Evolutionary conservation across 768 basidiomycete species (phyloP), one percentile per base, ranked within the genome.

Genomic region (Suillus tomentosus): DNA sequence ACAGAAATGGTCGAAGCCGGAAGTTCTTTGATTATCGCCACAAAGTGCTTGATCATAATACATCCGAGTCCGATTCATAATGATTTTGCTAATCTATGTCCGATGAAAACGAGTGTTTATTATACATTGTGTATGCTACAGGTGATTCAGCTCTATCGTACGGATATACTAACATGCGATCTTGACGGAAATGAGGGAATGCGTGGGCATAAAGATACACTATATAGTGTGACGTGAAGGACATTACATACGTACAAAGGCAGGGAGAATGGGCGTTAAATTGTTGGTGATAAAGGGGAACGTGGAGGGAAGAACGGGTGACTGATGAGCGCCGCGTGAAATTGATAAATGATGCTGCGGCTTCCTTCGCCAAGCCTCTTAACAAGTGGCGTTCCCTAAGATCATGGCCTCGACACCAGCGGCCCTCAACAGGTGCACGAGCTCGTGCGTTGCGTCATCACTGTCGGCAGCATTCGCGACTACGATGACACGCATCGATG

Each of bases 251-350:
- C 9, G 27, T 58, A 19, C 17, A 58, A 19, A 58, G 40, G 19
- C 27, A 37, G 36, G 31, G 54, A 15, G 54, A 22, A 54, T n/a
- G n/a, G 19, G 39, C 40, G 17, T 58, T 42, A 27, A 27, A 17
- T 31, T 17, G 17, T 27, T 15, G 57, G 57, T 42, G 40, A 58
- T 58, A 58, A 58, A 17, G 39, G 40, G 57, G 39, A 27, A 10
- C 17, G 6, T 42, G 57, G 1, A 27, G 15, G 24, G 39, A 57
- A 27, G 56, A 57, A 57, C 39, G 56, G 31, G 10, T 42, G 57
- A 58, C 40, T 58, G 36, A 58, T 17, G 22, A 42, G 39, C 11
- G 22, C 24, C 27, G 17, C 39, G 6, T 31, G 14, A 40, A 58
- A 31, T 42, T 42, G 57, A 10, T 27, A 3, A 27, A 27, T 27